Evolutionary conservation across 2,329 filamentous ascomycete genomes (phyloP), one percentile per base, ranked within the genome.

Genomic region (Pseudogymnoascus sp.): DNA sequence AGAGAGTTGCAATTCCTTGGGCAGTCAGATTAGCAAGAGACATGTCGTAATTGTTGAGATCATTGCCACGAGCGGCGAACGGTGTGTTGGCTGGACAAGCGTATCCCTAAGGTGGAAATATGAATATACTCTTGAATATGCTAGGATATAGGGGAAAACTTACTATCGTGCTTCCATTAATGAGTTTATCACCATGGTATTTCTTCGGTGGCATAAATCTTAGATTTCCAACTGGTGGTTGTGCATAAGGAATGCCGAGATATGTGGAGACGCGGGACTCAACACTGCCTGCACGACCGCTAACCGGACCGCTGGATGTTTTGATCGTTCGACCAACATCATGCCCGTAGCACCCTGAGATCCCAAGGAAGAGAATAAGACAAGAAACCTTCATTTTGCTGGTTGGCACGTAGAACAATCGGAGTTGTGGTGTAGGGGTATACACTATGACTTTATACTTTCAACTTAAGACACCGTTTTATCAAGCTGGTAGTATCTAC

Each of bases 211-310:
- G 72, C 26, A 68, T 72, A 67, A 78, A 79, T 60, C 78, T 72
- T 24, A 74, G 67, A n/a, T 76, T 68, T 2, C 75, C 77, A 22
- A 73, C 65, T 7, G 78, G 76, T 8, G 75, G 72, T 28, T 74
- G 69, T 2, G 72, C 76, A 66, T 76, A 78, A 5, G 74, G 76
- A 59, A 79, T 75, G 6, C 76, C 75, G 10, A 78, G 68, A 62
- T 79, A 79, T 56, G 68, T 68, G 1, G 69, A 68, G 8, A 72
- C 70, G 2, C 65, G 61, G 1, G 70, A 63, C 2, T 65, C 38
- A 33, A 65, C 65, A 11, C 46, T 63, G 11, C 65, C 69, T 38
- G 68, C 65, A 59, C 69, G 70, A 35, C 71, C 71, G 61, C 43
- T 64, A 6, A 72, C 69, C 19, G 67, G 65, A 2, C 71, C 71